Evolutionary conservation across 2,329 filamentous ascomycete species (phyloP), one percentile per base, ranked within the genome.

Genomic region (Sporothrix mexicana): DNA sequence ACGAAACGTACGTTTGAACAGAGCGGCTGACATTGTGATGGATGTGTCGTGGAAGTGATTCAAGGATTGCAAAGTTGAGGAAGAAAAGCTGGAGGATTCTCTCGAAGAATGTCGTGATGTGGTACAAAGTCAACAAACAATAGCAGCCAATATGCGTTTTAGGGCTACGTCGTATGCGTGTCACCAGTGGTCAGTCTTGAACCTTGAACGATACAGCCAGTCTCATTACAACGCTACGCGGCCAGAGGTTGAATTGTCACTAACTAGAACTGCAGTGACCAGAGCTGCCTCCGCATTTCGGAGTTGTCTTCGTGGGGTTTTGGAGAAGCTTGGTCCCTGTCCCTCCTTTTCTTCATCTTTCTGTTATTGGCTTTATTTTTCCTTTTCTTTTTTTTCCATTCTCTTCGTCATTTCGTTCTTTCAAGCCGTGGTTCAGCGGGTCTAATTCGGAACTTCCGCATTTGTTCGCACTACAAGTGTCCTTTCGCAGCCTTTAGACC

Each of bases 221-320:
- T 30, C 2, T 36, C 30, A 36, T 36, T 36, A 5, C 30, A 36
- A 36, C 30, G 30, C 30, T 36, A 36, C 30, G 30, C 30, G 30
- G 30, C 30, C 30, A 36, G 5, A 36, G 30, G 5, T 30, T 30
- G 3, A 5, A 30, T 30, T 30, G 30, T 30, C 30, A 5, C 30
- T 30, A 30, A 30, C 30, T n/a, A n/a, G n/a, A n/a, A n/a, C n/a
- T 30, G 5, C 30, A 30, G 30, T 30, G 30, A 25, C 57, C 57
- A 43, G 36, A 36, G 57, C 57, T 61, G 10, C 57, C 57, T 62
- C 57, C 57, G 57, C 57, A 66, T 66, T 15, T 47, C 61, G 61
- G 41, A 45, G n/a, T 15, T 47, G 20, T 12, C 9, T 41, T 23
- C 13, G 17, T 20, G 59, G 41, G 59, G 12, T 20, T 23, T 43